These are phyloP conservation scores for Chlamydomonas sphaeroides DNA, from an alignment of 139 green algal genomes.

Conservation along the genomic window DNA sequence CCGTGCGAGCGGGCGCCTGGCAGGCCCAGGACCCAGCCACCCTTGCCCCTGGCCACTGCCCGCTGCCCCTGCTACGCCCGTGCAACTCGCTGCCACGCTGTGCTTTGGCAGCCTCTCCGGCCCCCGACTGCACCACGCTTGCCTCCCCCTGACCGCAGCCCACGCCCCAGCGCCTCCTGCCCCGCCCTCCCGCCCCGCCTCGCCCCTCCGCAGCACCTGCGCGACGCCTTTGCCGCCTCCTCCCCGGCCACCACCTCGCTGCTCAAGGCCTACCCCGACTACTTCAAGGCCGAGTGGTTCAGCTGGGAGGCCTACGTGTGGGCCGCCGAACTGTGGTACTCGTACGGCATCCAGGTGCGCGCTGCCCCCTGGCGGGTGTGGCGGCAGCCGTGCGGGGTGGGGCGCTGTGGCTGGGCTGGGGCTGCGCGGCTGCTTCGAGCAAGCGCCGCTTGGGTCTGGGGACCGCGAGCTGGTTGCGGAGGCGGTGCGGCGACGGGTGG, in stretches of 20 bases:
- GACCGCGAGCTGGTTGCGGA: no score
- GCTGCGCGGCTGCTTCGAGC: no score
- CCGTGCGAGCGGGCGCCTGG: no score
- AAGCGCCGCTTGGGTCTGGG: no score
- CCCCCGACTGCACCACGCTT: no score
- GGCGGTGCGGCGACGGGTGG: no score
- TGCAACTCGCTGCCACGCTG: no score
- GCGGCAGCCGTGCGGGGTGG: conserved; percentile 35
- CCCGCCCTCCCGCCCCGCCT: background rate
- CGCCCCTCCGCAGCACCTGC: conserved; percentile 53
- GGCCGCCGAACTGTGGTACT: conserved; percentile 81
- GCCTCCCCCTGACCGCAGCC: background rate
- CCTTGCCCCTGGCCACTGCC: no score
- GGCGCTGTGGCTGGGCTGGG: no score
- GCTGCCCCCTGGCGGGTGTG: conserved; percentile 51
- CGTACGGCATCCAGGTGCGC: conserved; percentile 74
- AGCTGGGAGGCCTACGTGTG: conserved; percentile 70
- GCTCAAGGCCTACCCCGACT: conserved; percentile 62
- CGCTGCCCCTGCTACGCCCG: no score
- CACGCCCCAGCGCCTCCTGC: background rate
- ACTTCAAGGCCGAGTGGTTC: conserved; percentile 65
- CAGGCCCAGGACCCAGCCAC: no score
- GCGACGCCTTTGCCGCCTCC: conserved; percentile 48
- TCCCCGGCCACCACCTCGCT: conserved; percentile 59
- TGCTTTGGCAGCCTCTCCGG: no score